Evolutionary conservation across 345 rosid species (phyloP), one percentile per base, ranked within the genome.

Genomic region (Eutrema japonicum): DNA sequence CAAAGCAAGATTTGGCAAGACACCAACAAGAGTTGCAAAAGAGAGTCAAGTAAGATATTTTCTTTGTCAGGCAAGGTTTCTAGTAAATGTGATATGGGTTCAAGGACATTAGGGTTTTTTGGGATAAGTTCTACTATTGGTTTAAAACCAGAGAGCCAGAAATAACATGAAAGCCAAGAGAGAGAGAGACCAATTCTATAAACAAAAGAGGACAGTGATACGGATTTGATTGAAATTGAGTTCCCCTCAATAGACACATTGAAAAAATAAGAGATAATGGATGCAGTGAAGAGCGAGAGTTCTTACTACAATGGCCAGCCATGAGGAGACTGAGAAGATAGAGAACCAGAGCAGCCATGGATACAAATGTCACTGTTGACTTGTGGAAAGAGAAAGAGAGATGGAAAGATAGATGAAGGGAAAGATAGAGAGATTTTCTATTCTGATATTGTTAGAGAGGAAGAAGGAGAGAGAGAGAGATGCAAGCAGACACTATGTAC

Each of bases 271-370:
- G 47, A 47, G 18, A 48, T 38, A 27, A 41, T 46, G 40, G 5
- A 12, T 38, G 53, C 1, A 42, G 14, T n/a, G 54, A 65, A 36
- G 53, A 55, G 33, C 4, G 50, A 72, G 48, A 9, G 56, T n/a
- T 38, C 77, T 79, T 81, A 86, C 90, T 82, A 35, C 85, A 83
- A 47, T 58, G 82, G 60, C 82, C 86, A 66, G 86, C 74, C 82
- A 88, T 65, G 82, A 87, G 79, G 61, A 88, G 55, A 38, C 73
- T 14, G 73, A 88, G 82, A 53, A 78, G 62, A 27, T 77, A 60
- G 56, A 88, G 45, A 70, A 83, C 29, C 38, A 85, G 56, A 77
- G 68, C 52, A 70, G 86, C 84, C 92, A 87, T 85, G 53, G 61
- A 61, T 43, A 59, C 57, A 38, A 50, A 66, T 72, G 77, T 6